Evolutionary conservation across 345 rosid genomes (phyloP).

Genomic region (Populus euphratica): DNA sequence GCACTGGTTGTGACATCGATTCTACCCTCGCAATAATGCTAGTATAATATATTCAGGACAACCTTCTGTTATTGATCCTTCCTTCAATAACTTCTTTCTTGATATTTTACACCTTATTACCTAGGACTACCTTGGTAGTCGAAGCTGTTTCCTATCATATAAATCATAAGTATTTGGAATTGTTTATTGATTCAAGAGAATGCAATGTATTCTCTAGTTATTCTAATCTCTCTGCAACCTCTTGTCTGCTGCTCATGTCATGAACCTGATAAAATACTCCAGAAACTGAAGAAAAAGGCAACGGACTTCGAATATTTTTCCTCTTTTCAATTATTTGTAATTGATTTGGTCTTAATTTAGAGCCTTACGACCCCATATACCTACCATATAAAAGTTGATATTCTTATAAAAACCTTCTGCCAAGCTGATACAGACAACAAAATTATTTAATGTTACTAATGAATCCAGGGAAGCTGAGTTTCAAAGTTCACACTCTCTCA

Average conservation of each 20-base stretch:
- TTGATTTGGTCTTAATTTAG: neutral
- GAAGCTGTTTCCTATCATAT: too few species aligned
- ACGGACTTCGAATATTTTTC: neutral
- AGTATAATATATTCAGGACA: too few species aligned
- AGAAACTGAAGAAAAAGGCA: neutral
- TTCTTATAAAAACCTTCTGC: neutral
- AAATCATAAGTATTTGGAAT: too few species aligned
- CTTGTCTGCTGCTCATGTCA: neutral
- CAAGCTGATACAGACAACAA: neutral
- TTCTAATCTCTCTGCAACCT: neutral
- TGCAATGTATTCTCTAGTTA: neutral
- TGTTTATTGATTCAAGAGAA: neutral
- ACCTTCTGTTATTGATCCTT: too few species aligned
- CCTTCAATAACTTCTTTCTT: too few species aligned
- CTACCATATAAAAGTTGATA: neutral
- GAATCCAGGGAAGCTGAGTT: neutral
- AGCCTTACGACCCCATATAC: neutral
- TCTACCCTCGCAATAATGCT: too few species aligned
- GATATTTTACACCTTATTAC: too few species aligned
- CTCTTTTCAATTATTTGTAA: neutral
- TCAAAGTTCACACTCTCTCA: neutral
- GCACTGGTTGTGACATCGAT: too few species aligned
- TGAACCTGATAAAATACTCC: neutral
- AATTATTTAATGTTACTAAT: neutral
- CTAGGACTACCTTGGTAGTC: too few species aligned